These are phyloP conservation scores for Globisporangium paddicum DNA, from an alignment of 352 stramenopile genomes.

Conservation along the genomic window DNA sequence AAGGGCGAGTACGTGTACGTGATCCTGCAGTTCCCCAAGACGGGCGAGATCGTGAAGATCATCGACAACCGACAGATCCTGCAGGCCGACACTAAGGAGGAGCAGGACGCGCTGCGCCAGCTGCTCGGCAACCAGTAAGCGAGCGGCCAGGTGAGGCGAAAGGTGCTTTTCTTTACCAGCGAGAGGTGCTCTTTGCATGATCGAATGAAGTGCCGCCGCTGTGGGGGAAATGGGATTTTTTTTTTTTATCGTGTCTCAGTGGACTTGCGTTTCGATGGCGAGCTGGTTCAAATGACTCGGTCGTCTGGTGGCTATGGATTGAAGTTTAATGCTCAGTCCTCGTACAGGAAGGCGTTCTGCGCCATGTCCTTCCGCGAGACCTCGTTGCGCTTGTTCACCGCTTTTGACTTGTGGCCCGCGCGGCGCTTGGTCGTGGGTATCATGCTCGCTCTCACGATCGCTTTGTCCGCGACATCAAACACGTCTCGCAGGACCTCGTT, in stretches of 20 bases:
- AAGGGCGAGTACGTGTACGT: conserved; percentile 95
- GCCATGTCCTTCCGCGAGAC: conserved; percentile 44
- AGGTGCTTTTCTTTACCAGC: not conserved
- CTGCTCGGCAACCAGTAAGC: conserved; percentile 56
- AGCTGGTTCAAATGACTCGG: not conserved
- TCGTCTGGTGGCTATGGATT: not conserved
- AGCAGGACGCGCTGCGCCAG: conserved; percentile 73
- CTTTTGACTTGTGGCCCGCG: conserved; percentile 39
- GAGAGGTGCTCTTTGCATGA: not conserved
- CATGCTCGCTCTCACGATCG: conserved; percentile 41
- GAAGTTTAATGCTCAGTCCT: conserved; percentile 34
- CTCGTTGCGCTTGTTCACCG: conserved; percentile 52
- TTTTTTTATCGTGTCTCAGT: not conserved
- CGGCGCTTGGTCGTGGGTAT: conserved; percentile 42
- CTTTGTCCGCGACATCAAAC: conserved; percentile 55
- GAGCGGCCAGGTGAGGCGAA: not conserved
- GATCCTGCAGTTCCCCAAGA: conserved; percentile 93
- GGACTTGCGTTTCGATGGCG: not conserved
- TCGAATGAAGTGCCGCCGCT: not conserved
- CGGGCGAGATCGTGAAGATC: conserved; percentile 87
- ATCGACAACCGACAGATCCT: conserved; percentile 91
- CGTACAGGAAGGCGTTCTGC: conserved; percentile 67
- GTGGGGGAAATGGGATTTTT: not conserved
- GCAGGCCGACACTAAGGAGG: conserved; percentile 61
- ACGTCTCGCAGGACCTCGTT: conserved; percentile 56